Conservation (phyloP, 768 basidiomycete species). For the Rhizopogon vinicolor region DNA sequence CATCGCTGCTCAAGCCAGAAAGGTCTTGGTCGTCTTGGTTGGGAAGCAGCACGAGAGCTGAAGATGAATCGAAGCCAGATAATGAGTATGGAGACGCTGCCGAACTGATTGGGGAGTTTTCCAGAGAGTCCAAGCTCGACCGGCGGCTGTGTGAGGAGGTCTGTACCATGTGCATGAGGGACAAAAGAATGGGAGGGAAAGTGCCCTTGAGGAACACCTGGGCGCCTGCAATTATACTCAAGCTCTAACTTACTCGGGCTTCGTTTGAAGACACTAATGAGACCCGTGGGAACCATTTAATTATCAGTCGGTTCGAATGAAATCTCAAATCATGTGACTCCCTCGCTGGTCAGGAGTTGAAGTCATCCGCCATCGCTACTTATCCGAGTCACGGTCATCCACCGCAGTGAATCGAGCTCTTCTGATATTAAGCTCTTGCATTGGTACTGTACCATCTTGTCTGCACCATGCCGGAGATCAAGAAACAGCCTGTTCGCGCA, state of each 20-base stretch:
- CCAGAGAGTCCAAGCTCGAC: constrained; percentile 10
- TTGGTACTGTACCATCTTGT: background rate
- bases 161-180: constrained; percentile 3
- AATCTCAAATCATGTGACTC: background rate
- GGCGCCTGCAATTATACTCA: background rate
- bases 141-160: constrained; percentile 4
- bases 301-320: background rate
- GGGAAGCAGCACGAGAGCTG: constrained; percentile 62
- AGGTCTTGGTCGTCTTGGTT: constrained; percentile 40
- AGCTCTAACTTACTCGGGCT: background rate
- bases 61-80: constrained; percentile 31
- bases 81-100: constrained; percentile 5
- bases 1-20: constrained; percentile 37
- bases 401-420: no score
- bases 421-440: no score
- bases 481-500: constrained; percentile 14
- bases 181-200: constrained; percentile 2
- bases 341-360: no score
- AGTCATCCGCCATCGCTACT: no score
- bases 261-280: background rate
- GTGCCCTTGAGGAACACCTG: background rate
- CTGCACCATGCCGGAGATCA: constrained; percentile 2
- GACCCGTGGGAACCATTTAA: background rate
- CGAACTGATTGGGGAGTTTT: background rate
- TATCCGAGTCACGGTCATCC: no score